Conservation (phyloP, 2,329 filamentous ascomycete genomes). For the Colletotrichum lentis region DNA sequence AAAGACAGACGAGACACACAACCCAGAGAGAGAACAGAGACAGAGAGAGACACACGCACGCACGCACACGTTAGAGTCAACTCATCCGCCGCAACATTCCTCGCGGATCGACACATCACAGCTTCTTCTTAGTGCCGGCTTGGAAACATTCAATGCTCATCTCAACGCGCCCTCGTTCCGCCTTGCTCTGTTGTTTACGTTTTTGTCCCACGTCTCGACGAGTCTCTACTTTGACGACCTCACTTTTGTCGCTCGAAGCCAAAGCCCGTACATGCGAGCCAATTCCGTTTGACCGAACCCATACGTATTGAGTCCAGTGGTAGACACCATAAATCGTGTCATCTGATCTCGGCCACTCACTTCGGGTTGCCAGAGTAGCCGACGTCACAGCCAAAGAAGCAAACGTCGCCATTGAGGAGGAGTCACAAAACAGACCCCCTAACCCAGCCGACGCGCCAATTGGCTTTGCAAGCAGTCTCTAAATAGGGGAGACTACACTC, state of each 20-base stretch:
- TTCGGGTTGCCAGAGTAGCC: background rate
- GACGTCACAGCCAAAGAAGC: background rate
- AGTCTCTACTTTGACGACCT: conserved; percentile 20
- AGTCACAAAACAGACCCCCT: background rate
- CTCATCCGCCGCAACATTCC: conserved; percentile 29
- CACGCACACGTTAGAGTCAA: conserved; percentile 10
- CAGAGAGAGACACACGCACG: no score
- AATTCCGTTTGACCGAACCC: conserved; percentile 17
- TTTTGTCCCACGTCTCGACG: conserved; percentile 24
- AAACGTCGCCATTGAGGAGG: background rate
- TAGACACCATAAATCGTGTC: background rate
- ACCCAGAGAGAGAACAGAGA: background rate
- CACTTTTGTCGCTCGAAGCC: conserved; percentile 15
- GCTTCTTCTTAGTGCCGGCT: conserved; percentile 9
- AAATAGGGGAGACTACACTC: conserved; percentile 27
- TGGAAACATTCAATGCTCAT: conserved; percentile 39
- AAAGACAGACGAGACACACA: conserved; percentile 27
- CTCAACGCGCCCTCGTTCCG: conserved; percentile 36
- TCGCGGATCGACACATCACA: conserved; percentile 12
- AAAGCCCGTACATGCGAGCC: conserved; percentile 9
- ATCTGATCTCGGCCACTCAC: conserved; percentile 10
- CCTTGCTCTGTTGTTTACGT: conserved; percentile 34
- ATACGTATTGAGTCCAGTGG: conserved; percentile 6
- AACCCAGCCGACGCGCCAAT: conserved; percentile 7
- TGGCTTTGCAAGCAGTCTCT: conserved; percentile 30